Conservation (phyloP, 1,139 yeast species). For the Arxiozyma slooffiae region DNA sequence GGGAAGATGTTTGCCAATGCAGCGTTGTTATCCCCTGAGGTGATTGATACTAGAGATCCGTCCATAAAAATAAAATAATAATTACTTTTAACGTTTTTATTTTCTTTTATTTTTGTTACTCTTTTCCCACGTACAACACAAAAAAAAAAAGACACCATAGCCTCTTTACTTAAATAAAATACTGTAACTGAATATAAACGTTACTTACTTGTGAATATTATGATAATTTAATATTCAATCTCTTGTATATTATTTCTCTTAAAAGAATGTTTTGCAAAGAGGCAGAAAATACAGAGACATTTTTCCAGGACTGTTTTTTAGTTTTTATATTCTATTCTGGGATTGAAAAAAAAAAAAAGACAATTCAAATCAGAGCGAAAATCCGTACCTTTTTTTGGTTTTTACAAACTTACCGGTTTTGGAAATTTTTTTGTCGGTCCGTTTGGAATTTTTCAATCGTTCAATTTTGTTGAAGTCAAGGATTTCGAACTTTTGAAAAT, state of each 20-base stretch:
- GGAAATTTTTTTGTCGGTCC: background rate
- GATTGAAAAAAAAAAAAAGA: too few relatives aligned
- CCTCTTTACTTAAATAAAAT: too few relatives aligned
- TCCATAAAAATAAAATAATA: background rate
- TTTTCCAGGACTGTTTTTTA: background rate
- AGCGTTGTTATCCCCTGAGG: slow-evolving; percentile 13
- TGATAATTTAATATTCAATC: too few relatives aligned
- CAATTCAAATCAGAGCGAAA: too few relatives aligned
- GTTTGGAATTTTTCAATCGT: background rate
- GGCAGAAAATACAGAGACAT: background rate
- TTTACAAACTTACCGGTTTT: background rate
- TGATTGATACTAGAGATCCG: slow-evolving; percentile 4
- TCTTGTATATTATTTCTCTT: too few relatives aligned
- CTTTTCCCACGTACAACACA: background rate
- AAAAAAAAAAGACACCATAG: too few relatives aligned
- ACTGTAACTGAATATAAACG: background rate
- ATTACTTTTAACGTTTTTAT: too few relatives aligned
- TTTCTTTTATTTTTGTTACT: too few relatives aligned
- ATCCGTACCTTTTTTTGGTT: background rate
- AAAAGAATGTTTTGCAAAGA: too few relatives aligned
- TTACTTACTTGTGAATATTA: background rate
- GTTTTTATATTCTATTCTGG: too few relatives aligned
- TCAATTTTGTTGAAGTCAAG: too few relatives aligned
- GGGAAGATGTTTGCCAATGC: slow-evolving; percentile 15
- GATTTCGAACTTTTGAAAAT: too few relatives aligned